These are phyloP conservation scores for Trichoderma erinaceum DNA, from an alignment of 495 filamentous ascomycete species.

Conservation along the genomic window DNA sequence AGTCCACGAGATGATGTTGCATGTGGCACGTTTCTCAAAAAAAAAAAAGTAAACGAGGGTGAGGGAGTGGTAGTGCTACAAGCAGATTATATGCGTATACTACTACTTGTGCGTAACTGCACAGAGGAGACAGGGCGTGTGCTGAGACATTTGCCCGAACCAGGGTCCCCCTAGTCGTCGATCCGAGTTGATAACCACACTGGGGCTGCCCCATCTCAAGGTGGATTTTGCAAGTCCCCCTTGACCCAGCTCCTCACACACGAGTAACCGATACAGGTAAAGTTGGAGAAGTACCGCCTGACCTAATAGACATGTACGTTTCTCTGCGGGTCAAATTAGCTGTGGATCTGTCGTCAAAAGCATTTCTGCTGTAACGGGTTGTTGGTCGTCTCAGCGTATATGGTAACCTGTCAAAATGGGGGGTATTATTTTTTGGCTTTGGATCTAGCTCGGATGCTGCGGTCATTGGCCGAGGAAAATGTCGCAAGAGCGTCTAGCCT, in stretches of 20 bases:
- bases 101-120: background rate
- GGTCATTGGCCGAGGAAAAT: slow-evolving; percentile 5
- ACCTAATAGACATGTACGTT: slow-evolving; percentile 1
- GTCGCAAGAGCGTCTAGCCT: slow-evolving; percentile 4
- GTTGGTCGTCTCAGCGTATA: background rate
- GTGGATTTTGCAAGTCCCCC: background rate
- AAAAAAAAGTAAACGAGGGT: background rate
- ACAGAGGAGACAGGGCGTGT: background rate
- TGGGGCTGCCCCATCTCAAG: background rate
- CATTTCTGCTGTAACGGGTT: background rate
- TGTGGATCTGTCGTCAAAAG: slow-evolving; percentile 2
- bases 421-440: background rate
- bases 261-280: background rate
- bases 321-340: slow-evolving; percentile 3
- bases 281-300: background rate
- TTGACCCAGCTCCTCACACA: background rate
- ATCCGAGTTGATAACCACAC: background rate
- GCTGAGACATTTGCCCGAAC: background rate
- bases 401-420: background rate
- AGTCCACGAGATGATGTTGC: slow-evolving; percentile 14
- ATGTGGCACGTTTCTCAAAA: slow-evolving; percentile 14
- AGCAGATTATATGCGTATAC: too few species aligned
- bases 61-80: background rate
- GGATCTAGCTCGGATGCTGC: background rate
- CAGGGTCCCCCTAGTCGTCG: slow-evolving; percentile 7